phyloP scores from a whole-genome alignment of 768 basidiomycete genomes.

The Boletus pseudopeckii region DNA sequence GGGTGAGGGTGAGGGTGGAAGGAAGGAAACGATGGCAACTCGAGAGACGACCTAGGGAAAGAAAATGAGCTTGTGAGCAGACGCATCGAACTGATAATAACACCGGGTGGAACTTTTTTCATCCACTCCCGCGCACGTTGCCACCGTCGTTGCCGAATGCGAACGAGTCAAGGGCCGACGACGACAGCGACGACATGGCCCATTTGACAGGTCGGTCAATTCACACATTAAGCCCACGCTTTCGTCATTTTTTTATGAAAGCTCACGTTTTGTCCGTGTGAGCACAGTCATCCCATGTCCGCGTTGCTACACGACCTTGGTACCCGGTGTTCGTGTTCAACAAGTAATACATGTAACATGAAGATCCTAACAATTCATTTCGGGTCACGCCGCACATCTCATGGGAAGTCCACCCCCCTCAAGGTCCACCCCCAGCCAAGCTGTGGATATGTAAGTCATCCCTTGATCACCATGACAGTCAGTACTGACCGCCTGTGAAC shows the following conservation, averaged over 20 bases:
- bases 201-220: slow-evolving; percentile 15
- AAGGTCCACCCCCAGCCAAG: background rate
- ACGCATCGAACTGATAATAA: background rate
- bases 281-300: background rate
- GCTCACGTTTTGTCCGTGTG: background rate
- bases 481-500: background rate
- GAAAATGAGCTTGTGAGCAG: background rate
- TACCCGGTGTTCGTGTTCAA: background rate
- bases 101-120: background rate
- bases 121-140: background rate
- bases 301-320: background rate
- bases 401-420: too few relatives aligned
- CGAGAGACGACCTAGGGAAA: slow-evolving; percentile 3
- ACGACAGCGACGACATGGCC: background rate
- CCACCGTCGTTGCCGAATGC: background rate
- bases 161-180: background rate
- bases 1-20: background rate
- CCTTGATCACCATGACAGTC: background rate
- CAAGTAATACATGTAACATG: background rate
- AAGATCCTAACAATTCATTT: background rate
- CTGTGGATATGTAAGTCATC: too few relatives aligned
- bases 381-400: background rate
- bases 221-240: slow-evolving; percentile 12
- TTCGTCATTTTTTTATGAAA: background rate
- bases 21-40: background rate